Evolutionary conservation across 2,329 filamentous ascomycete species (phyloP).

Genomic region (Fusarium abutilonis): DNA sequence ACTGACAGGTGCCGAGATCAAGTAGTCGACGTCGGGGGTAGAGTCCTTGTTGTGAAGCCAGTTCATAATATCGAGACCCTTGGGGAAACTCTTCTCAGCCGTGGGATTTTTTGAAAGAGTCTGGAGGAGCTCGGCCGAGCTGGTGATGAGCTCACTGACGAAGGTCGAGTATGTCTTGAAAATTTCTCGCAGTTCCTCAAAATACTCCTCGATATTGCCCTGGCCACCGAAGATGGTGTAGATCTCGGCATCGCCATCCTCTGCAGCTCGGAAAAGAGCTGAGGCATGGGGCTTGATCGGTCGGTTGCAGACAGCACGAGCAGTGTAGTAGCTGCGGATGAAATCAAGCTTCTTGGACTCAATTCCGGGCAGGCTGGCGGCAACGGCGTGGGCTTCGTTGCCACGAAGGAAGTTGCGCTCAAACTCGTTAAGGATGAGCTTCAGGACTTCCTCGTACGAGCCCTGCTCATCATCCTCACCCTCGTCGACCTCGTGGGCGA

Average conservation of each 20-base stretch:
- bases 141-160: constrained; percentile 82
- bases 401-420: constrained; percentile 93
- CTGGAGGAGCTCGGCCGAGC: constrained; percentile 87
- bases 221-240: constrained; percentile 97
- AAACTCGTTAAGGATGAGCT: constrained; percentile 93
- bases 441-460: constrained; percentile 91
- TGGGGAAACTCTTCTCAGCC: constrained; percentile 94
- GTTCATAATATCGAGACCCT: constrained; percentile 93
- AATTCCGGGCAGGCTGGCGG: constrained; percentile 86
- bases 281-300: constrained; percentile 93
- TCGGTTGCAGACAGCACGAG: constrained; percentile 83
- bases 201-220: constrained; percentile 99
- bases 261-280: constrained; percentile 86
- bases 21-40: constrained; percentile 92
- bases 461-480: constrained; percentile 90
- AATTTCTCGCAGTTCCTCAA: constrained; percentile 93
- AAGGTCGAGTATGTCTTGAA: constrained; percentile 92
- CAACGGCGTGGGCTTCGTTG: constrained; percentile 95
- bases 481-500: constrained; percentile 88
- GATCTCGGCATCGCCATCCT: constrained; percentile 82
- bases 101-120: constrained; percentile 82
- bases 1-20: constrained; percentile 94
- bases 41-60: constrained; percentile 92
- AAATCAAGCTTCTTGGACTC: constrained; percentile 91
- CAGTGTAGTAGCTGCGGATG: constrained; percentile 90